Base-by-base conservation (phyloP, 192 early-diverging fungal genomes). In the Haplosporangium gracile region DNA sequence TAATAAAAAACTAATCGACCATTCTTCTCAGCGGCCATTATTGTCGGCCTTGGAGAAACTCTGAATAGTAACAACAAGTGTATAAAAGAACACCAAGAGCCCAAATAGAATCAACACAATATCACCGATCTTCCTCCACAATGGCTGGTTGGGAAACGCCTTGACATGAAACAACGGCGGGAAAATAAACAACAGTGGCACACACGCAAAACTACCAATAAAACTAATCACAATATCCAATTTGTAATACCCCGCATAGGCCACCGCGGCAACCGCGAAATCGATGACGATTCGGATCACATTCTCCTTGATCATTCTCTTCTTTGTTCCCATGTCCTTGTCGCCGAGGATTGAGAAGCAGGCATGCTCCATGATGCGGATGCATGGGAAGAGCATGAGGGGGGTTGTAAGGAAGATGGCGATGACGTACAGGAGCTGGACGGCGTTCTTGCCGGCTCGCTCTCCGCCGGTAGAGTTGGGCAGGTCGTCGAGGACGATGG, bases 391-490 rank as follows among this genome's bases (percentile, higher is more conserved):
- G 51, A 97, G 89, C 71, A 93, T 94, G 47, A 98, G 82, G 4
- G 96, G 96, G 43, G 96, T 96, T 24, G 96, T 96, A 71, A 97
- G 90, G 83, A 97, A 93, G 75, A 98, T 97, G 49, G 97, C 97
- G 51, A 98, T 87, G 45, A 94, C 93, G 88, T 98, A 98, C 11
- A 97, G 83, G 81, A 96, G 83, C 87, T 97, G 96, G 75, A 98
- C 90, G 36, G 90, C 88, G 70, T 90, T 89, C 13, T 94, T 93
- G 68, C 92, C 93, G 36, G 92, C 91, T 34, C 55, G 71, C 26
- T 85, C 78, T 0, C 78, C 74, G 0, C 57, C 7, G 4, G 78
- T 73, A 4, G 38, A 38, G 15, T 34, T 53, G 24, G 96, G 97
- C 74, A 98, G 88, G 82, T 97, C 95, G 38, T 96, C 91, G 38